phyloP scores from a whole-genome alignment of 2,329 filamentous ascomycete species.

The Nemania sp. region DNA sequence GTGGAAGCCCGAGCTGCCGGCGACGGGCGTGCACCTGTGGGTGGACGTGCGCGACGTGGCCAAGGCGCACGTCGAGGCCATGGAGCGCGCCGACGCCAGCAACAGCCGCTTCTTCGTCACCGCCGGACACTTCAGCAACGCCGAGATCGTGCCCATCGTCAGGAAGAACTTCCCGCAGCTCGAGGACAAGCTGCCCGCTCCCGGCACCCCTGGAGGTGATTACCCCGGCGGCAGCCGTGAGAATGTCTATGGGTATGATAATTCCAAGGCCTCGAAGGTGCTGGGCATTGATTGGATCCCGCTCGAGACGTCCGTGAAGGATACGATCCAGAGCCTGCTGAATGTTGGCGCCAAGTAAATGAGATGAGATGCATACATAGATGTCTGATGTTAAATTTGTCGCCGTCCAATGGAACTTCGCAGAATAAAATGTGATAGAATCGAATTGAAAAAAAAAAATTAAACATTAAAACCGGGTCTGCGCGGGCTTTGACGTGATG shows the following conservation, averaged over 20 bases:
- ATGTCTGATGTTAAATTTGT: no score
- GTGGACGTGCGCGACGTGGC: slow-evolving; percentile 62
- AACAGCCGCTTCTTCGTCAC: slow-evolving; percentile 57
- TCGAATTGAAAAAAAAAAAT: no score
- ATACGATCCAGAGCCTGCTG: slow-evolving; percentile 67
- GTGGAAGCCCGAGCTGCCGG: slow-evolving; percentile 50
- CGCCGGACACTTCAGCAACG: slow-evolving; percentile 52
- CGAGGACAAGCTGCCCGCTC: slow-evolving; percentile 49
- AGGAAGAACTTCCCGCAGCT: slow-evolving; percentile 55
- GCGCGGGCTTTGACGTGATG: no score
- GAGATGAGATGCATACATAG: not conserved
- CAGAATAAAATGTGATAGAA: no score
- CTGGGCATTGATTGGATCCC: slow-evolving; percentile 65
- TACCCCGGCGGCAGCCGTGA: slow-evolving; percentile 38
- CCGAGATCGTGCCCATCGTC: slow-evolving; percentile 48
- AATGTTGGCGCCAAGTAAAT: slow-evolving; percentile 36
- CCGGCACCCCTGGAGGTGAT: slow-evolving; percentile 49
- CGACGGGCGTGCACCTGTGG: slow-evolving; percentile 50
- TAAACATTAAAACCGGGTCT: no score
- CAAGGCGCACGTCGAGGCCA: slow-evolving; percentile 54
- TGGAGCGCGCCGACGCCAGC: slow-evolving; percentile 52
- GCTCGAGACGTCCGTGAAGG: slow-evolving; percentile 64
- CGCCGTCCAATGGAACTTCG: no score
- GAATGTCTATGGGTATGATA: slow-evolving; percentile 58
- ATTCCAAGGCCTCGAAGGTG: slow-evolving; percentile 59